phyloP scores from a whole-genome alignment of 768 basidiomycete species.

The Boletus fagicola region DNA sequence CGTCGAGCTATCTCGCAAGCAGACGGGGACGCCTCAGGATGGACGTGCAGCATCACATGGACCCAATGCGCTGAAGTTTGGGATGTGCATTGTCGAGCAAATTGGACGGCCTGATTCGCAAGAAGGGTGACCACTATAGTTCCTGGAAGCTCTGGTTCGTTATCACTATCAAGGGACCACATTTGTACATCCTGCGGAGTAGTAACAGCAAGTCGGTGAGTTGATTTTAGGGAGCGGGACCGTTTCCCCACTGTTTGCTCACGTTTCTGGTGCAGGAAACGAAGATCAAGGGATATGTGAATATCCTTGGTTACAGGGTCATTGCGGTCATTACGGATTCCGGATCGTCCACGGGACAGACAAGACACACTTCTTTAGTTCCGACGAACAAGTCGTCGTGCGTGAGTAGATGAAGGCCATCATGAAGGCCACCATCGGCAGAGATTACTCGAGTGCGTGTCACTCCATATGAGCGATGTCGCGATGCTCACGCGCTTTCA shows the following conservation, averaged over 20 bases:
- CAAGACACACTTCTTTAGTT: slow-evolving; percentile 88
- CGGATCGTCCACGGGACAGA: slow-evolving; percentile 86
- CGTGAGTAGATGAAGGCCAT: slow-evolving; percentile 99
- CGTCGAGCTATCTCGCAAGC: slow-evolving; percentile 52
- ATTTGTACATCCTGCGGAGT: slow-evolving; percentile 86
- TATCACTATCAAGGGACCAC: slow-evolving; percentile 86
- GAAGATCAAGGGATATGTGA: slow-evolving; percentile 94
- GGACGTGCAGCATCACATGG: slow-evolving; percentile 13
- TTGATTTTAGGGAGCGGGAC: background rate
- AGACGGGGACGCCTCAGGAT: slow-evolving; percentile 33
- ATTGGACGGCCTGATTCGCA: slow-evolving; percentile 91
- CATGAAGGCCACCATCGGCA: slow-evolving; percentile 96
- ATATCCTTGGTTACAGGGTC: slow-evolving; percentile 89
- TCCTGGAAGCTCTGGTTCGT: slow-evolving; percentile 92
- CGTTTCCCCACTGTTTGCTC: background rate
- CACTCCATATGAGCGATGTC: background rate
- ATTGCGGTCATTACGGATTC: slow-evolving; percentile 91
- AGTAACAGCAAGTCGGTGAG: slow-evolving; percentile 52
- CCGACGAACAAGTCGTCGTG: slow-evolving; percentile 77
- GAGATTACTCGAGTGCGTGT: slow-evolving; percentile 84
- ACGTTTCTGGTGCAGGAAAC: slow-evolving; percentile 58
- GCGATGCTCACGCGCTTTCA: slow-evolving; percentile 1
- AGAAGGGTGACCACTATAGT: slow-evolving; percentile 91
- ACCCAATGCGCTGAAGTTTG: slow-evolving; percentile 48
- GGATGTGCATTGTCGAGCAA: slow-evolving; percentile 79